Base-by-base conservation (phyloP, 2,329 filamentous ascomycete genomes). In the Fusarium aywerte region DNA sequence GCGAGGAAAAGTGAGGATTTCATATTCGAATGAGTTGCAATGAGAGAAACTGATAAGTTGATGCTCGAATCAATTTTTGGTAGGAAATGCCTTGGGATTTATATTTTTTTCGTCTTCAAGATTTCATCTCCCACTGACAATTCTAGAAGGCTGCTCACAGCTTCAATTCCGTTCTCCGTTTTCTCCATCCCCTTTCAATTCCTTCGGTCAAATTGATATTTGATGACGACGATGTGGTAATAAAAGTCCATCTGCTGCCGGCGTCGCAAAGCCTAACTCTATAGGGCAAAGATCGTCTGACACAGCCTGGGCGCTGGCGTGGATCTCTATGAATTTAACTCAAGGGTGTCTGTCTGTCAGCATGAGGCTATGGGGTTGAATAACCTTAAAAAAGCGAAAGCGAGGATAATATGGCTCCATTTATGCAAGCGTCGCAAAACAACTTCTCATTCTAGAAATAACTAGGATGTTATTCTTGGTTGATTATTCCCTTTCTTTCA, bases 201-300 rank as follows among this genome's bases (percentile, higher is more conserved):
- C 2, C 8, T 27, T n/a, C n/a, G 1, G 12, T 6, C 12, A 7
- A 33, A 18, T 18, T 7, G 11, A 29, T 5, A 8, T 25, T 5
- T 21, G 47, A 42, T 38, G 45, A 20, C 45, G 35, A 39, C 5
- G 25, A 31, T n/a, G 1, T 3, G 16, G 20, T 23, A 5, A 6
- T 4, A 3, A 11, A 8, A 39, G 7, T 13, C 23, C 23, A 31
- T 32, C 8, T 4, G 1, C 21, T 65, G 56, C 13, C 1, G 3
- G 20, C 25, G 23, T 64, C 61, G 62, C 61, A 65, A 65, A 65
- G 35, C 13, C 62, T 65, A 50, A 1, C 62, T 50, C 0, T 11
- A 27, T 20, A 2, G 1, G 23, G 48, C 16, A 31, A 27, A 3
- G 39, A 65, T 61, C 20, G 16, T 13, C 35, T 21, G n/a, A 51